Evolutionary conservation across 202 grass and related monocot species (phyloP).

Genomic region (Schoenoplectus tabernaemontani): DNA sequence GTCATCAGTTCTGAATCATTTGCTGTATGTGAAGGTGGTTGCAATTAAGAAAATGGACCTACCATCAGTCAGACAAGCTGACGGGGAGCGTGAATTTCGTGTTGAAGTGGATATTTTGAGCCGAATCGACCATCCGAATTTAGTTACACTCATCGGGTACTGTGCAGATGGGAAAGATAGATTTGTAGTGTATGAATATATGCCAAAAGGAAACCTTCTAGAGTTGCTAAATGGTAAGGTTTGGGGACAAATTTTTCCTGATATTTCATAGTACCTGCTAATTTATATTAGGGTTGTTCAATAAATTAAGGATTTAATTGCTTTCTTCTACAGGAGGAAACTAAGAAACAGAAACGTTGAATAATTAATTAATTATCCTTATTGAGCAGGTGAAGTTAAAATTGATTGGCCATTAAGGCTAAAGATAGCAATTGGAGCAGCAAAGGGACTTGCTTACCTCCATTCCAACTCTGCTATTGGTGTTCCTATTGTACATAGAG

Average conservation of each 20-base stretch:
- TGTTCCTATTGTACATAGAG: conserved; percentile 82
- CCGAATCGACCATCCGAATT: conserved; percentile 82
- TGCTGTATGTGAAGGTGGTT: conserved; percentile 44
- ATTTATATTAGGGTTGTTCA: not conserved
- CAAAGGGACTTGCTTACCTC: conserved; percentile 78
- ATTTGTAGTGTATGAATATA: conserved; percentile 93
- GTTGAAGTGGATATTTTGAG: conserved; percentile 98
- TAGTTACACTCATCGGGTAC: conserved; percentile 85
- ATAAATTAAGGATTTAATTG: not conserved
- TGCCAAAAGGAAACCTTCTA: conserved; percentile 88
- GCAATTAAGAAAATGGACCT: conserved; percentile 98
- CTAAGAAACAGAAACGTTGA: not conserved
- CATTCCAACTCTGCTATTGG: conserved; percentile 77
- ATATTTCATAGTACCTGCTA: not conserved
- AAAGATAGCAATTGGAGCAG: conserved; percentile 76
- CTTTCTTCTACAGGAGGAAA: not conserved
- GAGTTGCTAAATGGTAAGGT: conserved; percentile 60
- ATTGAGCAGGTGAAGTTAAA: conserved; percentile 60
- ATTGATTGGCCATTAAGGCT: conserved; percentile 71
- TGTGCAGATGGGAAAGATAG: conserved; percentile 94
- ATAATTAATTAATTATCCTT: not conserved
- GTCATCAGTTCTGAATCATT: conserved; percentile 4
- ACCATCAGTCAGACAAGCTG: conserved; percentile 47
- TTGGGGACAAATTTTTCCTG: not conserved
- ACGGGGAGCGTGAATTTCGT: conserved; percentile 89